Percentiles rank a stretch among this genome's conserved stretches.
These are phyloP conservation scores for Yamadazyma sp. DNA, from an alignment of 1,139 yeast species.

Conservation along the genomic window DNA sequence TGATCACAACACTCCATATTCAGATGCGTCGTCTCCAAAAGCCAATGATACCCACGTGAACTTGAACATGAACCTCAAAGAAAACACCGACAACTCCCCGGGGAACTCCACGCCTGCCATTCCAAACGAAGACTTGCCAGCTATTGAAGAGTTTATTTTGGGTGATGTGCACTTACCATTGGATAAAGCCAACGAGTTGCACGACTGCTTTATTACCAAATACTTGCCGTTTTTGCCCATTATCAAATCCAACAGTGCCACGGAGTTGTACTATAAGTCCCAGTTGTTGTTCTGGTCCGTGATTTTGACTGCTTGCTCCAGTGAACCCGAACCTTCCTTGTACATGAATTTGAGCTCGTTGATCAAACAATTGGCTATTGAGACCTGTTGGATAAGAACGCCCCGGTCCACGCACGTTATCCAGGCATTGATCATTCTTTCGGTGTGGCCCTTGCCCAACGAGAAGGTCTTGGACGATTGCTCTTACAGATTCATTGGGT, in stretches of 20 bases:
- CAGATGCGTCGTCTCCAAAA: constrained; percentile 10
- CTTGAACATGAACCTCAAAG: constrained; percentile 8
- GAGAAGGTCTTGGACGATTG: constrained; percentile 92
- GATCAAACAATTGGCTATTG: constrained; percentile 85
- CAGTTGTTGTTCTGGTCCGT: constrained; percentile 90
- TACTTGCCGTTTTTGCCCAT: constrained; percentile 82
- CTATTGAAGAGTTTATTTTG: constrained; percentile 55
- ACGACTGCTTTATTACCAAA: constrained; percentile 61
- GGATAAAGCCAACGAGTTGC: constrained; percentile 70
- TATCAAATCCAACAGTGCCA: constrained; percentile 66
- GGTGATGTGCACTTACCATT: constrained; percentile 73
- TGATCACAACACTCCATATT: constrained; percentile 10
- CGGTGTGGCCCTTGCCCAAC: constrained; percentile 92
- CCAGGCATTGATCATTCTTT: constrained; percentile 78
- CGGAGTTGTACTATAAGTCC: constrained; percentile 78
- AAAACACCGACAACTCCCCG: constrained; percentile 25
- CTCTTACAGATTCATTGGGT: constrained; percentile 82
- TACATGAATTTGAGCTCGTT: constrained; percentile 75
- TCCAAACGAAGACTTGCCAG: constrained; percentile 15
- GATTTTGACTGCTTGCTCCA: constrained; percentile 77
- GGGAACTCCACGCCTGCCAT: constrained; percentile 10
- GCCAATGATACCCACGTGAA: constrained; percentile 8
- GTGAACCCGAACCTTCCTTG: constrained; percentile 84
- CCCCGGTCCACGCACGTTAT: constrained; percentile 93
- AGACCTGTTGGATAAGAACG: constrained; percentile 90